Evolutionary conservation across 768 basidiomycete species (phyloP), one percentile per base, ranked within the genome.

Genomic region (Chiua virens): DNA sequence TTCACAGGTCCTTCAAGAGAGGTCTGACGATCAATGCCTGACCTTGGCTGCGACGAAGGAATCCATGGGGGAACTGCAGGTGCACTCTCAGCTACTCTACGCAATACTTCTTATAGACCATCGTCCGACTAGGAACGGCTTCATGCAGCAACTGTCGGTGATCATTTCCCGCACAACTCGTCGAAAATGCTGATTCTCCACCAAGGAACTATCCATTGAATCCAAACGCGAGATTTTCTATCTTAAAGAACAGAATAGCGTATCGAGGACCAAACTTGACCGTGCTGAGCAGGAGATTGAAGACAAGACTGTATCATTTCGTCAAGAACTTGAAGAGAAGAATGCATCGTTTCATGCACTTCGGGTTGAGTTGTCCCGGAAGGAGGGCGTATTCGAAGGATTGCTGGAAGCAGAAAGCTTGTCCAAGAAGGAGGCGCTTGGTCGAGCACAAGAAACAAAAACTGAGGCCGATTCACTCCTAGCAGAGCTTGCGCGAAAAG

Each of bases 11-110:
- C 68, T 83, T 15, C 79, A 85, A 59, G 82, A 86, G 47, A 76
- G 82, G 22, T 80, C 79, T 46, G 83, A 86, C 13, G 76, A 81
- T 15, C 83, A 85, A 55, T 63, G 74, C 1, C 67, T 79, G 7
- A 79, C 80, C 2, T 64, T 83, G 42, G 73, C 75, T 22, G 64
- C 83, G 21, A 75, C 79, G 8, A 82, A 80, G 57, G 83, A 86
- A 52, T 71, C 77, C 6, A 64, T 75, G 18, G 79, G 74, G 3
- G 80, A 85, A 58, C 54, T 79, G 13, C 82, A 80, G 65, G 79
- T 77, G 54, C 59, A 34, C 13, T 47, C 13, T 27, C 25, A 0
- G 3, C 11, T 36, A 18, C 42, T 41, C 13, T 11, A 14, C 5
- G 8, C 8, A 11, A 49, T n/a, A n/a, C 25, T 34, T 22, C 14